Base-by-base conservation (phyloP, 768 basidiomycete species). In the Lactarius evosmus region DNA sequence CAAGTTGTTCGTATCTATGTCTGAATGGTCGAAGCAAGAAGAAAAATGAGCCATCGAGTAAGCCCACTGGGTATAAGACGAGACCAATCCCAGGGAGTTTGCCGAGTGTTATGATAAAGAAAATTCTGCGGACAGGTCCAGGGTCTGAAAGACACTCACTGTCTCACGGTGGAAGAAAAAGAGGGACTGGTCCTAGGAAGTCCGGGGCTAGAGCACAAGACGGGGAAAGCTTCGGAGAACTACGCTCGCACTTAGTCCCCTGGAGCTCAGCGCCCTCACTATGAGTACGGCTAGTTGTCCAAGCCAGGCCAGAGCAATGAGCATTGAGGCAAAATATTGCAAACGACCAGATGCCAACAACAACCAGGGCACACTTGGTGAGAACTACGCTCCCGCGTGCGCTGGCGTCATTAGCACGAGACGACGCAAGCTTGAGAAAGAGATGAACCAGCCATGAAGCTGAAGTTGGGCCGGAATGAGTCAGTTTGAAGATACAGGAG, bases 381-480 rank as follows among this genome's bases (percentile, higher is more conserved):
- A 81, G 80, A 64, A 79, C 78, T 73, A 70, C 80, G 78, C 80
- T 80, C 78, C 75, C 78, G 72, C 75, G 49, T 65, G 40, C 44
- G 17, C 63, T 56, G 38, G 27, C 14, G 4, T 40, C 44, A 38
- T 19, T 51, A 32, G 41, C 9, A 19, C 27, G 34, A 51, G 25
- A 58, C 41, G 49, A 61, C 19, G 17, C 29, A 44, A 58, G 59
- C 27, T 22, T 50, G n/a, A 58, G 22, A 33, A 19, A 2, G 49
- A 34, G 8, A n/a, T 7, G 29, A 30, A 17, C 52, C 32, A 22
- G 29, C 19, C 17, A 30, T 4, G 52, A 33, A 29, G 8, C 3
- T 33, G 19, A 22, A 38, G 16, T 22, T 6, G 27, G 11, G 49
- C 5, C 25, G 50, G 41, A 33, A 9, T 19, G 27, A 36, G 8